phyloP scores from a whole-genome alignment of 768 basidiomycete genomes.

The Cystobasidium ongulense region DNA sequence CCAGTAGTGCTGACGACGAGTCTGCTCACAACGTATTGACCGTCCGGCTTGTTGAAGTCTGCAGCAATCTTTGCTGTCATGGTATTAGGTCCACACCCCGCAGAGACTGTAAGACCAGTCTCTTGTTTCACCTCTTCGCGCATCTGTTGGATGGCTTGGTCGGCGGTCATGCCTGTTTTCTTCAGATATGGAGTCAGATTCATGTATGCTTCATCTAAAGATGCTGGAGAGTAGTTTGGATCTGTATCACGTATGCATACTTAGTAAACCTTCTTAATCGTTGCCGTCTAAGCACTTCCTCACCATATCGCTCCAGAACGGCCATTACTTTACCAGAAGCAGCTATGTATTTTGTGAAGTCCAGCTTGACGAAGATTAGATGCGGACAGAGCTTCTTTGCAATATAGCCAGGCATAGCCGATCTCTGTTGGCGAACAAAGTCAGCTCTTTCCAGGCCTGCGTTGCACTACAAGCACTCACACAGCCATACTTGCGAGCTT shows the following conservation, averaged over 20 bases:
- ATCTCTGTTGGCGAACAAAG: constrained; percentile 63
- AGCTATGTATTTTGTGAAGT: constrained; percentile 38
- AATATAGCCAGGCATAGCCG: constrained; percentile 94
- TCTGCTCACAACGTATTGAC: constrained; percentile 34
- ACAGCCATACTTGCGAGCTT: constrained; percentile 38
- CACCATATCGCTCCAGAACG: constrained; percentile 56
- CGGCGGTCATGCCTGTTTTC: constrained; percentile 57
- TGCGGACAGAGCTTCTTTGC: constrained; percentile 90
- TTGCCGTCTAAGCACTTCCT: not conserved
- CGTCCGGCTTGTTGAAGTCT: constrained; percentile 36
- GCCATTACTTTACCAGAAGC: constrained; percentile 55
- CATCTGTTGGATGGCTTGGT: constrained; percentile 71
- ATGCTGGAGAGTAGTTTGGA: constrained; percentile 63
- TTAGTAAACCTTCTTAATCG: not conserved
- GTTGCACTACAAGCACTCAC: not conserved
- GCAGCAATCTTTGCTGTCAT: constrained; percentile 77
- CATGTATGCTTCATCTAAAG: constrained; percentile 83
- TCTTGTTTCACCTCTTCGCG: constrained; percentile 62
- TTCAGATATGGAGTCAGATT: constrained; percentile 79
- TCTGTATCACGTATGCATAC: constrained; percentile 47
- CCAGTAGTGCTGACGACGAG: not conserved
- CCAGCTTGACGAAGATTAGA: constrained; percentile 56
- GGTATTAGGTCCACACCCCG: constrained; percentile 92
- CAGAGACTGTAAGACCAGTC: constrained; percentile 81
- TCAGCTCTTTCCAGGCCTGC: not conserved